These are phyloP conservation scores for Bipolaris sorokiniana DNA, from an alignment of 2,329 filamentous ascomycete species.

Conservation along the genomic window DNA sequence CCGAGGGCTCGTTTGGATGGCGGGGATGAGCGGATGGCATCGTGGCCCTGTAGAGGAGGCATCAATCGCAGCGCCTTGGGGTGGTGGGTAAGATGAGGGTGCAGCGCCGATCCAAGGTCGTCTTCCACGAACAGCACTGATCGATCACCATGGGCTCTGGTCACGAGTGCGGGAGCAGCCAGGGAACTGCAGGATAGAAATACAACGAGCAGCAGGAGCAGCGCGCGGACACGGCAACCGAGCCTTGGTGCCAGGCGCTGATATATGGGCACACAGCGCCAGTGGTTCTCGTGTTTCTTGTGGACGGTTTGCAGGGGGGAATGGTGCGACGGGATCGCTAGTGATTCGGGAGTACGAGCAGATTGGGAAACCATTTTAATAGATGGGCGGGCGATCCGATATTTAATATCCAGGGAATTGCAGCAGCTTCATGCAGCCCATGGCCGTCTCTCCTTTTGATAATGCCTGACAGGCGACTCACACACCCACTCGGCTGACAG, in stretches of 20 bases:
- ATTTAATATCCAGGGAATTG: conserved; percentile 22
- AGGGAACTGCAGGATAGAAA: conserved; percentile 36
- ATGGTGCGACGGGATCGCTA: conserved; percentile 45
- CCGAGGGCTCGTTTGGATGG: conserved; percentile 34
- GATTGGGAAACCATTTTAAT: conserved; percentile 24
- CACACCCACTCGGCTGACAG: neutral
- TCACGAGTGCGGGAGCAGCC: conserved; percentile 34
- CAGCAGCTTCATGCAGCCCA: conserved; percentile 26
- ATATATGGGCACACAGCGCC: conserved; percentile 28
- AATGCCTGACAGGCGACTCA: neutral
- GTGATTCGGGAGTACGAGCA: conserved; percentile 30
- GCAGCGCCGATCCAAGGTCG: conserved; percentile 37
- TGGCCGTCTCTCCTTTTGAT: conserved; percentile 19
- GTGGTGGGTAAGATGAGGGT: conserved; percentile 41
- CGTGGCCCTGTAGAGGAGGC: conserved; percentile 39
- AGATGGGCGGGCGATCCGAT: conserved; percentile 20
- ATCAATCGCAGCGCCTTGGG: conserved; percentile 37
- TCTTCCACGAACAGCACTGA: conserved; percentile 32
- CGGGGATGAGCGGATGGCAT: conserved; percentile 32
- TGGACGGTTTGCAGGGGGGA: conserved; percentile 26
- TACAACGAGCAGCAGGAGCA: conserved; percentile 36
- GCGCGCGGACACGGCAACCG: conserved; percentile 16
- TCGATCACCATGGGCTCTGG: conserved; percentile 42
- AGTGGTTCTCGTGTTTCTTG: conserved; percentile 29
- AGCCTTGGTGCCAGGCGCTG: conserved; percentile 18